Conservation (phyloP, 306 rosid genomes). For the barrel medic (Medicago truncatula) region MtrunA17r5.0-ANR NC_053044.1:57700001-57700500, state of each 20-base stretch:
- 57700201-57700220: constrained; percentile 10
- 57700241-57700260: constrained; percentile 22
- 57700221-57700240: constrained; percentile 2
- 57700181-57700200: constrained; percentile 8
- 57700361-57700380: constrained; percentile 99
- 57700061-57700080: neutral
- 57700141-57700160: neutral
- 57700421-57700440: constrained; percentile 23
- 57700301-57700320: constrained; percentile 93
- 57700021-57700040: neutral
- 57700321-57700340: constrained; percentile 97
- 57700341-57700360: constrained; percentile 98
- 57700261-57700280: constrained; percentile 9
- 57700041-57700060: neutral
- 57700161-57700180: constrained; percentile 12
- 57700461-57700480: constrained; percentile 61
- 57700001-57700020: too few relatives aligned
- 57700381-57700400: constrained; percentile 86
- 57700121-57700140: neutral
- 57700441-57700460: constrained; percentile 26
- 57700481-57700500: constrained; percentile 79
- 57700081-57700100: neutral
- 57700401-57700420: constrained; percentile 29
- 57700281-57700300: constrained; percentile 60
- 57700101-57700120: neutral